phyloP scores from a whole-genome alignment of 2,329 filamentous ascomycete genomes.

The Ophiostoma pallidulum region DNA sequence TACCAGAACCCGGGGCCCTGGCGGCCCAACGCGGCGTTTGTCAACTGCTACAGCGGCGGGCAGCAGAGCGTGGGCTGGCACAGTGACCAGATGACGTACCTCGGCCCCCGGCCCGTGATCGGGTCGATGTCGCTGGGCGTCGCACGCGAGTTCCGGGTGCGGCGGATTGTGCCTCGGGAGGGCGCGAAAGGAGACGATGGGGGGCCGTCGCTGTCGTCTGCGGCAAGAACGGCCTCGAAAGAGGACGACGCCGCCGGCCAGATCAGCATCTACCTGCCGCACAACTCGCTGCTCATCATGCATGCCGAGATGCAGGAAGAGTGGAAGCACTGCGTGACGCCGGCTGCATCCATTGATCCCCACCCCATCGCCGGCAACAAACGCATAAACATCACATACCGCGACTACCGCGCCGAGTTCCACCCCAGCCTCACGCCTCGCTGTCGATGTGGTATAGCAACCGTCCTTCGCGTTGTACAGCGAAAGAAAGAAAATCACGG shows the following conservation, averaged over 20 bases:
- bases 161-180: slow-evolving; percentile 57
- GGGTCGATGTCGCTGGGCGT: slow-evolving; percentile 87
- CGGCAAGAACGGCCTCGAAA: neutral
- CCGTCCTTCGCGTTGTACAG: slow-evolving; percentile 67
- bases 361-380: slow-evolving; percentile 73
- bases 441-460: slow-evolving; percentile 64
- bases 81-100: slow-evolving; percentile 83
- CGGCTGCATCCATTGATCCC: slow-evolving; percentile 66
- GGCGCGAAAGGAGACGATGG: slow-evolving; percentile 34
- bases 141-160: slow-evolving; percentile 83
- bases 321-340: slow-evolving; percentile 84
- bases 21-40: slow-evolving; percentile 83
- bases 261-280: slow-evolving; percentile 85
- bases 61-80: slow-evolving; percentile 84
- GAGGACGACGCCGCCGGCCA: slow-evolving; percentile 65
- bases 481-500: slow-evolving; percentile 67
- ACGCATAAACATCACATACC: slow-evolving; percentile 89
- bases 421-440: slow-evolving; percentile 69
- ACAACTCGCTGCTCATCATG: slow-evolving; percentile 92
- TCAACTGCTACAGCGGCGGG: slow-evolving; percentile 84
- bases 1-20: slow-evolving; percentile 67
- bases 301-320: slow-evolving; percentile 96
- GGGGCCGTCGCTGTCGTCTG: too few species aligned
- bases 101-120: slow-evolving; percentile 81
- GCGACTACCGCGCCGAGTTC: slow-evolving; percentile 68